phyloP scores from a whole-genome alignment of 176 grass and related monocot genomes.

The Eremochloa ophiuroides region DNA sequence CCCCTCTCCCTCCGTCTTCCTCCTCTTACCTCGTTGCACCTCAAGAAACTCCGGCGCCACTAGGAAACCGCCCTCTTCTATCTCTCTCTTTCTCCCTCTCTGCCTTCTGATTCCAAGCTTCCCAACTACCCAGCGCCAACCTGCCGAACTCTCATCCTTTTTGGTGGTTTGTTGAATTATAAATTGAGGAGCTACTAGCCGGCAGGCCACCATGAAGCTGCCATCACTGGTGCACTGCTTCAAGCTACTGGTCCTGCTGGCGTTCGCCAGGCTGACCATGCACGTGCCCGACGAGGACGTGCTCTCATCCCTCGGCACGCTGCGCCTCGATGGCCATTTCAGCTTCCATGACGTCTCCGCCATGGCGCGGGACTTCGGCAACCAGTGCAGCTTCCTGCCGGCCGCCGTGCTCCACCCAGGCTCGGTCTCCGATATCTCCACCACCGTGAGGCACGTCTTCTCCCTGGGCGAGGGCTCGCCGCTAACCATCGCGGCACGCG shows the following conservation, averaged over 20 bases:
- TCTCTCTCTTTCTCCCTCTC: not conserved
- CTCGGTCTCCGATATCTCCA: constrained; percentile 56
- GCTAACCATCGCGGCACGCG: constrained; percentile 74
- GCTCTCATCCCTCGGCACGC: constrained; percentile 31
- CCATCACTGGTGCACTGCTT: constrained; percentile 36
- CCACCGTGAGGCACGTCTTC: constrained; percentile 48
- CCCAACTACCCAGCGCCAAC: constrained; percentile 25
- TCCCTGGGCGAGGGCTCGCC: constrained; percentile 30
- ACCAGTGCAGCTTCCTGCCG: constrained; percentile 54
- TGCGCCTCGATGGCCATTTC: constrained; percentile 55
- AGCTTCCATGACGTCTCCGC: constrained; percentile 49
- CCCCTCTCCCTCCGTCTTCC: not conserved
- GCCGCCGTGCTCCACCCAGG: constrained; percentile 59
- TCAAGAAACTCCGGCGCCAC: not conserved
- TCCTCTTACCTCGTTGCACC: constrained; percentile 7
- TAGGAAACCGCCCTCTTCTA: not conserved
- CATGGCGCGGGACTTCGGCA: constrained; percentile 68
- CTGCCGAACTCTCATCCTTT: constrained; percentile 39
- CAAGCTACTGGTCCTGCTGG: constrained; percentile 65
- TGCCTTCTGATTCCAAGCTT: constrained; percentile 10
- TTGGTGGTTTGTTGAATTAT: not conserved
- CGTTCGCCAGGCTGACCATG: constrained; percentile 62
- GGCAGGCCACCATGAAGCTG: constrained; percentile 34
- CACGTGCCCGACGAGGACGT: constrained; percentile 68
- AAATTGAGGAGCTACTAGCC: not conserved